A percentile compares a stretch with the other conserved stretches of the same genome.
These are phyloP conservation scores for Guadua angustifolia DNA, from an alignment of 176 grass and related monocot genomes.

Conservation along the genomic window DNA sequence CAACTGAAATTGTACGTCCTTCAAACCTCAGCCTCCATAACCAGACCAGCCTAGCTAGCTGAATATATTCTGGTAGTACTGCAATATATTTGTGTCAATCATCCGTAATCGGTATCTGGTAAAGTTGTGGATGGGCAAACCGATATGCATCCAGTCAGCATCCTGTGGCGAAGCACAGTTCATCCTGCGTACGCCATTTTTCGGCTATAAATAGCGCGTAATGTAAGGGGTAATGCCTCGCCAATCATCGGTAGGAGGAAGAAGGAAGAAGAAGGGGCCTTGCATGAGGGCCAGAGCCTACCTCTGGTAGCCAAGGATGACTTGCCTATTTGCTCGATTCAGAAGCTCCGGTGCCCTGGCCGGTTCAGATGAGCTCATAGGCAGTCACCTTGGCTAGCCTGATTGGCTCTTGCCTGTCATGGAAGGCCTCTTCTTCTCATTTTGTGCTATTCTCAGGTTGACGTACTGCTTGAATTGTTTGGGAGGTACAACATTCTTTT, in stretches of 20 bases:
- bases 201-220: conserved; percentile 37
- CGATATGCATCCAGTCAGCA: not conserved
- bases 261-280: conserved; percentile 53
- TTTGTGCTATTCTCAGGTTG: not conserved
- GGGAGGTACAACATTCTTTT: not conserved
- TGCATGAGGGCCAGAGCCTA: conserved; percentile 53
- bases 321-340: conserved; percentile 56
- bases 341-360: not conserved
- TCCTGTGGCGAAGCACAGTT: not conserved
- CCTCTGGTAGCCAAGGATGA: conserved; percentile 70
- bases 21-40: not conserved
- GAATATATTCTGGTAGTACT: conserved; percentile 39
- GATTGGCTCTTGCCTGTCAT: conserved; percentile 55
- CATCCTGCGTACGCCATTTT: not conserved
- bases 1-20: not conserved
- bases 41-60: not conserved
- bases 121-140: conserved; percentile 22
- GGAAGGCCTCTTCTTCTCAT: conserved; percentile 57
- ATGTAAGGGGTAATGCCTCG: not conserved
- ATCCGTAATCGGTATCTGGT: not conserved
- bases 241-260: not conserved
- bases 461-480: not conserved
- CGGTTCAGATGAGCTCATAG: conserved; percentile 42
- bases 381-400: conserved; percentile 73
- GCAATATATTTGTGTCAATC: conserved; percentile 1